Base-by-base conservation (phyloP, 306 rosid species). In the Cucurbita moschata region DNA sequence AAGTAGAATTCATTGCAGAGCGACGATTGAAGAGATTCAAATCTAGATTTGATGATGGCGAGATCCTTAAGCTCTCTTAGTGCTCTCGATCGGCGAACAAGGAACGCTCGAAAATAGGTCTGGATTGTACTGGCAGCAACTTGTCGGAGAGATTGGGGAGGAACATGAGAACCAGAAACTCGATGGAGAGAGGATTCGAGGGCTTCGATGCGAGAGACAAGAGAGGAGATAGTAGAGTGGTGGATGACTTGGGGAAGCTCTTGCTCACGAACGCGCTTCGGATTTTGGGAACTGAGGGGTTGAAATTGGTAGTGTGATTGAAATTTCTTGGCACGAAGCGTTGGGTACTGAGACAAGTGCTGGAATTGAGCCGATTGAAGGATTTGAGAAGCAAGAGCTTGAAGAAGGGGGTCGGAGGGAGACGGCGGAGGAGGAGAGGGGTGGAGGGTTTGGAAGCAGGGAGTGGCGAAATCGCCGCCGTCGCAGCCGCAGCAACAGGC, bases 51-150 rank as follows among this genome's bases (percentile, higher is more conserved):
- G 83, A 95, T 77, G 37, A 81, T 61, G 61, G 93, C 93, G 57
- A 95, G 96, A 35, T 83, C 96, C 77, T 89, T 89, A 58, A 95
- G 96, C 81, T 85, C 81, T 30, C 96, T 35, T 55, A 95, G 96
- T 71, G 96, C 83, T 82, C 85, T 79, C 42, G 99, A 88, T 84
- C 99, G 86, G 74, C 96, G 90, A 71, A 79, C 96, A 70, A 95
- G 97, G 80, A 89, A 89, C 37, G 96, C 85, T 10, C 97, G 91
- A 77, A 89, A 95, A 59, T 87, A 93, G 80, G 87, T 85, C 77
- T 95, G 99, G 44, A 95, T 89, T 0, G 86, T 78, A 12, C 89
- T 84, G 9, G 97, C 96, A 0, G 99, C 96, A 0, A 80, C 58
- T 71, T 91, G 85, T 37, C 90, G 86, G 8, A 91, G 96, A 72